A percentile compares a stretch with the other conserved stretches of the same genome.
Conservation (phyloP, 2,329 filamentous ascomycete species). For the Pseudogymnoascus sp. region DNA sequence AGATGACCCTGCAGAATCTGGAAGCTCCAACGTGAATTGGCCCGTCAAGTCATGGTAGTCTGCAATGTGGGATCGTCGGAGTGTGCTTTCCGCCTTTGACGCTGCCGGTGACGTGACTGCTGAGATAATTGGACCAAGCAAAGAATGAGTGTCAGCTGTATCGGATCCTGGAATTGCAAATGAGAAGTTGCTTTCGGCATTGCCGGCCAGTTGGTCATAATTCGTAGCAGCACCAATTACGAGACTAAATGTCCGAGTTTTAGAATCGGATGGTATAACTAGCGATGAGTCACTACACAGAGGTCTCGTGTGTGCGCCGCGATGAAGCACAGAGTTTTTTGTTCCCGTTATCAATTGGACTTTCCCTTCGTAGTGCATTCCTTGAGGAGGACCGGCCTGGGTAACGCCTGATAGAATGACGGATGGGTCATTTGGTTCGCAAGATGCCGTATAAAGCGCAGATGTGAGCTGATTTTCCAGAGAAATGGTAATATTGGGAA, state of each 20-base stretch:
- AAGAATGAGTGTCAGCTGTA: conserved; percentile 15
- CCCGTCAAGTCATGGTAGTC: conserved; percentile 34
- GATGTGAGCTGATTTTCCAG: conserved; percentile 34
- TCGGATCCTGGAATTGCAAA: not conserved
- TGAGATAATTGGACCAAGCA: conserved; percentile 32
- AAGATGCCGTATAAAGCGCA: not conserved
- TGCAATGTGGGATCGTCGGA: conserved; percentile 30
- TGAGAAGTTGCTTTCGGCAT: conserved; percentile 30
- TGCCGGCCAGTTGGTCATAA: conserved; percentile 43
- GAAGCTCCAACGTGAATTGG: conserved; percentile 36
- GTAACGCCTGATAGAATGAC: conserved; percentile 31
- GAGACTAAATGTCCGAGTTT: conserved; percentile 28
- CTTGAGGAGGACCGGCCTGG: conserved; percentile 32
- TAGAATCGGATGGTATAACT: conserved; percentile 21
- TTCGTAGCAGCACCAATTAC: conserved; percentile 39
- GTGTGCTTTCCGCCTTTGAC: conserved; percentile 23
- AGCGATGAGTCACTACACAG: conserved; percentile 20
- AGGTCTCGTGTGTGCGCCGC: too few relatives aligned
- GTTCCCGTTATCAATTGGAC: conserved; percentile 24
- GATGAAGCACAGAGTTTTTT: not conserved
- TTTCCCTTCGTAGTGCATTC: conserved; percentile 36
- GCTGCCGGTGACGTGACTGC: conserved; percentile 27
- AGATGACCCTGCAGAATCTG: conserved; percentile 35
- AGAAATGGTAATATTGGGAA: conserved; percentile 34
- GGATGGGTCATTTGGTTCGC: conserved; percentile 13